A percentile compares a stretch with the other conserved stretches of the same genome.
These are phyloP conservation scores for Naganishia sp. DNA, from an alignment of 1,284 basidiomycete species.

Conservation along the genomic window DNA sequence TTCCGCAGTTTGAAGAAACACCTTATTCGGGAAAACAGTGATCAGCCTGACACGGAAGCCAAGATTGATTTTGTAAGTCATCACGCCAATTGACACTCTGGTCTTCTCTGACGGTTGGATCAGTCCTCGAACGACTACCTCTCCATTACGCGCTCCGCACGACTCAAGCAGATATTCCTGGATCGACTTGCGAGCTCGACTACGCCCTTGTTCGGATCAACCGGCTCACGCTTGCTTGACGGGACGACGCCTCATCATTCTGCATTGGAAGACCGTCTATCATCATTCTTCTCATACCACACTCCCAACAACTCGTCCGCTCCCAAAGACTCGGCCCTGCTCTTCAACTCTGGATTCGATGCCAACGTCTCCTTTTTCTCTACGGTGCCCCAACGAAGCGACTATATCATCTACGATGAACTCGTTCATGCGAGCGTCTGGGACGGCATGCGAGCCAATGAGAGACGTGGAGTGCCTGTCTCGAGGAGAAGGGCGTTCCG, in stretches of 20 bases:
- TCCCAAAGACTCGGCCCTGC: constrained; percentile 60
- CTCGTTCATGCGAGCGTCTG: constrained; percentile 90
- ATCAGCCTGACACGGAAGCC: constrained; percentile 3
- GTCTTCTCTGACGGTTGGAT: background rate
- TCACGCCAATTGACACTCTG: background rate
- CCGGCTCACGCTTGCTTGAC: constrained; percentile 86
- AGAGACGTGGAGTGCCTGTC: constrained; percentile 57
- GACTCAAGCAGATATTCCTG: constrained; percentile 64
- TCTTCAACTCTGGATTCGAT: constrained; percentile 95
- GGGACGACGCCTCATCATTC: constrained; percentile 69
- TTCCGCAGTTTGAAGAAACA: constrained; percentile 45
- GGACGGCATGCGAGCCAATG: constrained; percentile 73
- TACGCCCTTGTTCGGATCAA: constrained; percentile 76
- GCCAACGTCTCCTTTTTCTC: constrained; percentile 89
- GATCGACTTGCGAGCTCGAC: constrained; percentile 56
- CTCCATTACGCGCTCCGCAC: constrained; percentile 68
- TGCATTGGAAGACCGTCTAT: constrained; percentile 68
- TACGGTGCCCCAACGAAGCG: constrained; percentile 73
- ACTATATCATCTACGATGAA: constrained; percentile 81
- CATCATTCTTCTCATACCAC: constrained; percentile 65
- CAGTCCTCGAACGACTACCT: constrained; percentile 88
- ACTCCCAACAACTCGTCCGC: background rate
- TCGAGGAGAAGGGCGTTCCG: constrained; percentile 60
- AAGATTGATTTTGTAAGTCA: constrained; percentile 47
- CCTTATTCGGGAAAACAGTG: constrained; percentile 14